These are phyloP conservation scores for Cyberlindnera japonica DNA, from an alignment of 805 yeast species.

Conservation along the genomic window DNA sequence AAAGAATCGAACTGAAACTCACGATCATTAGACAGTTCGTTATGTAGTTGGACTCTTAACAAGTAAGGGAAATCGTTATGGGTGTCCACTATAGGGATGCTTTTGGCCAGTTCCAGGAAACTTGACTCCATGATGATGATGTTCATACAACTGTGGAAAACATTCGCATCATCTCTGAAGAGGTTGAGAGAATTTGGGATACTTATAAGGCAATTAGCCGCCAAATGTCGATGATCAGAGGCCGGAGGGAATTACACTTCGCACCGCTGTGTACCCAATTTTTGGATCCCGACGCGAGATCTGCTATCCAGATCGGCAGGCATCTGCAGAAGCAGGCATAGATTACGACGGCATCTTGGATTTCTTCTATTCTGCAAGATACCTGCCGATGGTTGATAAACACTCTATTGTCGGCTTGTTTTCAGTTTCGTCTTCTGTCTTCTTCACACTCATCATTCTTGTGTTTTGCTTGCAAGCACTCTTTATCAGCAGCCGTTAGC, in stretches of 20 bases:
- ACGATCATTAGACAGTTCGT: conserved; percentile 31
- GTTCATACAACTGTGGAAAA: not conserved
- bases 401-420: no score
- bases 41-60: conserved; percentile 42
- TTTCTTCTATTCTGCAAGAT: no score
- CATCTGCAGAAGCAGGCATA: no score
- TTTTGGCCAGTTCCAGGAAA: conserved; percentile 14
- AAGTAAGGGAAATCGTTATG: conserved; percentile 53
- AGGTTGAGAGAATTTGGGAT: not conserved
- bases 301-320: no score
- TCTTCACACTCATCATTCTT: no score
- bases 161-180: no score
- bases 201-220: not conserved
- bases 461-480: no score
- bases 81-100: conserved; percentile 42
- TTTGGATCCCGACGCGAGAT: no score
- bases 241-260: not conserved
- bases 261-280: not conserved
- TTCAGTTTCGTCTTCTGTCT: no score
- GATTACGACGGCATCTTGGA: no score
- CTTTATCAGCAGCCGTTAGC: no score
- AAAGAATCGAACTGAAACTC: conserved; percentile 40
- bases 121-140: conserved; percentile 12
- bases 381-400: no score
- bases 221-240: not conserved